Base-by-base conservation (phyloP, 371 early-diverging fungal genomes). In the Dinochytrium kinnereticum region DNA sequence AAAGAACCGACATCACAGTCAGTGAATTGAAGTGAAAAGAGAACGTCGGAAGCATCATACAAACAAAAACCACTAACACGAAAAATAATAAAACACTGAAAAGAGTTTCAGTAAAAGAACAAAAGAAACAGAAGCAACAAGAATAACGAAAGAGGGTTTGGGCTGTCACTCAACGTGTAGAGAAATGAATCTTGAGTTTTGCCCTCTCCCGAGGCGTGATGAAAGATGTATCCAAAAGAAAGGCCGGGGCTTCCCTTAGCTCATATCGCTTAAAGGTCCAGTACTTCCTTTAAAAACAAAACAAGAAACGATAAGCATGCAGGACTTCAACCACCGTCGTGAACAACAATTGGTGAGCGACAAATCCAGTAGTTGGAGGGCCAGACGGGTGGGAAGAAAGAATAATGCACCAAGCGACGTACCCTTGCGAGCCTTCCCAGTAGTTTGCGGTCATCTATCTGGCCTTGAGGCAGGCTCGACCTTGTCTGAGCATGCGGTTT, bases 371-470 rank as follows among this genome's bases (percentile, higher is more conserved):
- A n/a, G n/a, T n/a, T n/a, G 49, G 49, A 49, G 13, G 49, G 15
- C 13, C 15, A 49, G 13, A 49, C 13, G 49, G 15, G 49, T 49
- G 13, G n/a, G 49, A 13, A 13, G 49, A 49, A 49, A 49, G 49
- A n/a, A n/a, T 15, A 49, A 49, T 26, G 57, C 26, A 24, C 26
- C 5, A 19, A 26, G 7, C 7, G 57, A 10, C 57, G 57, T 86
- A 91, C 92, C 81, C 76, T 78, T 92, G 92, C 31, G 92, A 85
- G 7, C 91, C 90, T 57, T 86, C 85, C 91, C 91, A 91, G 77
- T 89, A 92, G 80, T 91, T 91, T 70, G 91, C 91, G 5, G 92
- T 89, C 92, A 92, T 92, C 49, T 44, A 55, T 10, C 17, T 55
- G 57, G 30, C 7, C 7, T 7, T 7, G 26, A 10, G 34, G 31